A percentile compares a stretch with the other conserved stretches of the same genome.
Evolutionary conservation across 2,329 filamentous ascomycete species (phyloP).

Genomic region (Fusarium pseudocircinatum): DNA sequence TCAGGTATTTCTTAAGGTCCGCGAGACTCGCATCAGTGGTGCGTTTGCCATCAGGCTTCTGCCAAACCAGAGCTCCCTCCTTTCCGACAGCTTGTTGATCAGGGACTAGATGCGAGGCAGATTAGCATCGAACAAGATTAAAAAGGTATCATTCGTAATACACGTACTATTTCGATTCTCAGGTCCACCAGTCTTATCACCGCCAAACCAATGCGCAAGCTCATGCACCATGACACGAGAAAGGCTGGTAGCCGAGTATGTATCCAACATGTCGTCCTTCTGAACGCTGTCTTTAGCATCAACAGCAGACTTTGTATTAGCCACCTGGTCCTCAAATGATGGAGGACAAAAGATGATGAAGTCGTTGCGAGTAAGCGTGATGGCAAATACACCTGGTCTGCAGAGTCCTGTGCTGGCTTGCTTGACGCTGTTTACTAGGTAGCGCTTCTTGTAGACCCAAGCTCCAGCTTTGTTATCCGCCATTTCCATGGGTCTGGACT

Average conservation of each 20-base stretch:
- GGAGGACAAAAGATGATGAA: neutral
- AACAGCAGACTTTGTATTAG: neutral
- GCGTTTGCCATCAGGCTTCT: neutral
- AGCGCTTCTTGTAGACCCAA: neutral
- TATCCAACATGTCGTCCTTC: neutral
- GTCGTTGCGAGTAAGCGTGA: neutral
- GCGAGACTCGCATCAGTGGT: neutral
- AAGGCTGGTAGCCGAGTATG: neutral
- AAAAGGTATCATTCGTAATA: too few relatives aligned
- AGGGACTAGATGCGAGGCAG: neutral
- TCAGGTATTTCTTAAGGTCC: neutral
- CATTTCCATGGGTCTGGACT: neutral
- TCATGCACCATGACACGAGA: constrained; percentile 2
- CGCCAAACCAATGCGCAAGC: neutral
- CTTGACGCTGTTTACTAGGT: neutral
- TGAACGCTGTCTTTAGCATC: neutral
- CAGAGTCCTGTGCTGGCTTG: neutral
- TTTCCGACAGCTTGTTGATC: constrained; percentile 2
- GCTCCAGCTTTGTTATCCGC: neutral
- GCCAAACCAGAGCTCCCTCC: neutral
- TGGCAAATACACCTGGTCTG: neutral
- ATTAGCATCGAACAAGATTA: neutral
- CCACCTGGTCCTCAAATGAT: neutral
- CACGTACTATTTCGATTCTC: neutral
- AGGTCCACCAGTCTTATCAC: neutral